These are phyloP conservation scores for Xylaria sp. DNA, from an alignment of 2,329 filamentous ascomycete species.

Conservation along the genomic window DNA sequence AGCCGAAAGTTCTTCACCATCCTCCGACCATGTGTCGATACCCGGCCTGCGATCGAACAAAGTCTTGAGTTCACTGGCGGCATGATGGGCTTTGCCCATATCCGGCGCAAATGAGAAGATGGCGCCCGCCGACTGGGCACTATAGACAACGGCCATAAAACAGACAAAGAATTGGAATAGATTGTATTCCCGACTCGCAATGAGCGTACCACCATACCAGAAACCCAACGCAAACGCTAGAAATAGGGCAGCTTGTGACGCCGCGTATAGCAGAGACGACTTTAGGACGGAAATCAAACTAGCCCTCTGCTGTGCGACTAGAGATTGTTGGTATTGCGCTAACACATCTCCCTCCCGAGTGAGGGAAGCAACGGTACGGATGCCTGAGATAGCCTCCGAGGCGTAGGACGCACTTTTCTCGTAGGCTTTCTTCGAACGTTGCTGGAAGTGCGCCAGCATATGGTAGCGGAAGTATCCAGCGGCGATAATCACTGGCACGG, in stretches of 20 bases:
- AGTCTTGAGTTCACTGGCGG: constrained; percentile 81
- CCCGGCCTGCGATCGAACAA: constrained; percentile 84
- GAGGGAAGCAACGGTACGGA: constrained; percentile 91
- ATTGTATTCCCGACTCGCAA: constrained; percentile 75
- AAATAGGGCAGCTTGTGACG: constrained; percentile 86
- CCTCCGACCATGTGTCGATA: constrained; percentile 83
- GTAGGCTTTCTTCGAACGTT: constrained; percentile 82
- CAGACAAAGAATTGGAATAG: constrained; percentile 93
- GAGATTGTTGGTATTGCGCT: constrained; percentile 72
- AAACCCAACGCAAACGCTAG: constrained; percentile 88
- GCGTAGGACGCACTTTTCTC: constrained; percentile 85
- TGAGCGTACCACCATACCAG: constrained; percentile 87
- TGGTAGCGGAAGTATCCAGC: constrained; percentile 92
- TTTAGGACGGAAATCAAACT: constrained; percentile 80
- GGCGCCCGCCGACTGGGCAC: constrained; percentile 88
- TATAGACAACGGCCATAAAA: constrained; percentile 89
- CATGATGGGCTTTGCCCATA: constrained; percentile 91
- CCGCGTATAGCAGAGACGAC: constrained; percentile 83
- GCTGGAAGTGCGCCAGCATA: constrained; percentile 82
- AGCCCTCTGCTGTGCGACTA: constrained; percentile 72
- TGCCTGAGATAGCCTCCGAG: constrained; percentile 92
- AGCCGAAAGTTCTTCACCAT: constrained; percentile 70
- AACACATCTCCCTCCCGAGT: constrained; percentile 88
- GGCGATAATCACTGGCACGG: constrained; percentile 78
- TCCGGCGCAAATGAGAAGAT: constrained; percentile 92